Conservation (phyloP, 179 eudicot species). For the Vitellaria paradoxa region DNA sequence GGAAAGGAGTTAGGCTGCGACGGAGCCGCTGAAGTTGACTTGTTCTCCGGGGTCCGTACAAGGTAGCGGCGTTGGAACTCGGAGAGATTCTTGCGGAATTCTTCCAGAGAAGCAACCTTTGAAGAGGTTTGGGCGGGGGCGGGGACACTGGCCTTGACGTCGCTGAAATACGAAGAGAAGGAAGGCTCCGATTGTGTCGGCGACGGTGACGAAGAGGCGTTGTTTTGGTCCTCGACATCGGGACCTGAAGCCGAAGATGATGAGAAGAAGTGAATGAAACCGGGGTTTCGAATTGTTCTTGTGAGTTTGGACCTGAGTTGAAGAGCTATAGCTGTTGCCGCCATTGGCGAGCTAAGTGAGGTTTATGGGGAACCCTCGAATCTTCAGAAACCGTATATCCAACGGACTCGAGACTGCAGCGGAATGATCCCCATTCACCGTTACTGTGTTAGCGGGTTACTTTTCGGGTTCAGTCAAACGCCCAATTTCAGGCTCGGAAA, state of each 20-base stretch:
- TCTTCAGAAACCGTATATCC: background rate
- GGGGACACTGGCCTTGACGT: conserved; percentile 39
- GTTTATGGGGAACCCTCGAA: conserved; percentile 5
- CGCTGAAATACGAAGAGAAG: conserved; percentile 33
- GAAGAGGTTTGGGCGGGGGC: conserved; percentile 9
- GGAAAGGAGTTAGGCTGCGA: conserved; percentile 13
- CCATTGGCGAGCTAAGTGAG: conserved; percentile 13
- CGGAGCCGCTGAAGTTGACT: background rate
- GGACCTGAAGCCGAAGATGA: conserved; percentile 25
- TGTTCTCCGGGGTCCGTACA: conserved; percentile 8
- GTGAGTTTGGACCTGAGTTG: conserved; percentile 7
- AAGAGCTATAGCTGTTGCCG: conserved; percentile 8
- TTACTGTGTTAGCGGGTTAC: too few species aligned
- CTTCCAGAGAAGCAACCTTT: conserved; percentile 19
- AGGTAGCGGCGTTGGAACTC: conserved; percentile 36
- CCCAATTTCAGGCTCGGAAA: too few species aligned
- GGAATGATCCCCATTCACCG: background rate
- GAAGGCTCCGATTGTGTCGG: conserved; percentile 17
- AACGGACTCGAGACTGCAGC: background rate
- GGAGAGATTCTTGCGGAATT: conserved; percentile 42
- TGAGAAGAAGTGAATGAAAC: conserved; percentile 25
- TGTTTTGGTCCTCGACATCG: conserved; percentile 15
- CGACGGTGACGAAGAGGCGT: conserved; percentile 10
- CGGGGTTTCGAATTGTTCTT: conserved; percentile 8
- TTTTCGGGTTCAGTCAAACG: too few species aligned